Percentiles rank a stretch among this genome's conserved stretches.
Conservation (phyloP, 345 rosid genomes). For the Citrus cavaleriei region DNA sequence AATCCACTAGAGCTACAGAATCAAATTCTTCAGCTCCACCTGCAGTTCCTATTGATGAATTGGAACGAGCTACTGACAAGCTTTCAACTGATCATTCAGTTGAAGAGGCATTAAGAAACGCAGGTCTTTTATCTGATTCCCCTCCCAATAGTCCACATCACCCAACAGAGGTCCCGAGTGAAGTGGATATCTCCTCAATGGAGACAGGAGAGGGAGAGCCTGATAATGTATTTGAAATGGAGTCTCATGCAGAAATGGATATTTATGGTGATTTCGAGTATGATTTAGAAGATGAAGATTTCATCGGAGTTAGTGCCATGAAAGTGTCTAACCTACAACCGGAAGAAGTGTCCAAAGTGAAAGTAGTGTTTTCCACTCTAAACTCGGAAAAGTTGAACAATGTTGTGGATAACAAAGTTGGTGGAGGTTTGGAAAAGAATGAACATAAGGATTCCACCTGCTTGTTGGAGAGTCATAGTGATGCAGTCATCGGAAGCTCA, state of each 20-base stretch:
- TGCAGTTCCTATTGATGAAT: conserved; percentile 24
- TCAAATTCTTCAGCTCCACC: conserved; percentile 34
- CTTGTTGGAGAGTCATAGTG: conserved; percentile 8
- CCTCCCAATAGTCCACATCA: conserved; percentile 75
- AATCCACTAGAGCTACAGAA: conserved; percentile 26
- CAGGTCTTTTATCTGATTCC: conserved; percentile 93
- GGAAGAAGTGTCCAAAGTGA: conserved; percentile 62
- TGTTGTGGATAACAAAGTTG: conserved; percentile 22
- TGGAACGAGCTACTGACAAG: conserved; percentile 32
- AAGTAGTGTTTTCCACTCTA: conserved; percentile 63
- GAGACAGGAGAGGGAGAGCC: conserved; percentile 45
- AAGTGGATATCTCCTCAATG: conserved; percentile 28
- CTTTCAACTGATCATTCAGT: conserved; percentile 42
- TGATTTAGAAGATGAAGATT: conserved; percentile 82
- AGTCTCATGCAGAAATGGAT: conserved; percentile 57
- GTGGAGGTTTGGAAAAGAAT: conserved; percentile 26
- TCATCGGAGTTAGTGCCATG: conserved; percentile 51
- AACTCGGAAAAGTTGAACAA: conserved; percentile 37
- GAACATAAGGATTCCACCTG: conserved; percentile 23
- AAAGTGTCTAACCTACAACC: conserved; percentile 39
- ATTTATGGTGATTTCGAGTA: conserved; percentile 88
- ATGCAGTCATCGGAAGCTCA: conserved; percentile 18
- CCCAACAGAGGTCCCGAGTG: conserved; percentile 27
- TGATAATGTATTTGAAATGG: conserved; percentile 65
- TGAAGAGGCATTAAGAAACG: conserved; percentile 66